Evolutionary conservation across 179 eudicot species (phyloP).

Genomic region (Sideroxylon spinosum): DNA sequence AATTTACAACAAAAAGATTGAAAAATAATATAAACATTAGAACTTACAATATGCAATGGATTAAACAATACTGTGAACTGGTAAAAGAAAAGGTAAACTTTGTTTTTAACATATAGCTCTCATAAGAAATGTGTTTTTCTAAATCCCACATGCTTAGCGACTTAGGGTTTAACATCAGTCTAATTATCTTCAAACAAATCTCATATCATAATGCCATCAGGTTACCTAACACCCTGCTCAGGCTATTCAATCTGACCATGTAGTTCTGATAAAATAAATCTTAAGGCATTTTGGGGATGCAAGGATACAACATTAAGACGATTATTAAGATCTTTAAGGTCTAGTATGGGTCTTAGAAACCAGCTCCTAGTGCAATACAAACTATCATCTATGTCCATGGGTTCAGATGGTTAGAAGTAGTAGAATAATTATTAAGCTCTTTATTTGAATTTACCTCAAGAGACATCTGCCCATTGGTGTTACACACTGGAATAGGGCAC

Average conservation of each 20-base stretch:
- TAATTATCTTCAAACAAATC: neutral
- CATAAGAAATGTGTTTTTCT: constrained; percentile 24
- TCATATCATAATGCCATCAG: constrained; percentile 1
- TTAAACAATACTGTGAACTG: neutral
- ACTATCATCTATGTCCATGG: constrained; percentile 16
- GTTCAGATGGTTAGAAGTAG: constrained; percentile 13
- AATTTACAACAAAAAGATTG: neutral
- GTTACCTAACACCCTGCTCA: neutral
- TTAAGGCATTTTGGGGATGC: neutral
- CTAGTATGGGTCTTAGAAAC: constrained; percentile 91
- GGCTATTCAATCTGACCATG: neutral
- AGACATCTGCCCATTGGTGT: constrained; percentile 95
- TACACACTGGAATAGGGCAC: constrained; percentile 59
- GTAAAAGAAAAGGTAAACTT: constrained; percentile 38
- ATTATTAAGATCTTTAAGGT: constrained; percentile 61
- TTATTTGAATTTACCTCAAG: constrained; percentile 51
- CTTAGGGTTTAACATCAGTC: neutral
- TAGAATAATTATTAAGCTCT: constrained; percentile 9
- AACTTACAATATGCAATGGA: neutral
- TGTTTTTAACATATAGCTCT: constrained; percentile 86
- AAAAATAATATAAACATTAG: neutral
- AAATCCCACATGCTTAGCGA: neutral
- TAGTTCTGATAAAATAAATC: neutral
- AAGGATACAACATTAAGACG: constrained; percentile 98
- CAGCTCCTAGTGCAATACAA: constrained; percentile 59